Conservation (phyloP, 1,139 yeast species). For the Yamadazyma spencermartinsiae region DNA sequence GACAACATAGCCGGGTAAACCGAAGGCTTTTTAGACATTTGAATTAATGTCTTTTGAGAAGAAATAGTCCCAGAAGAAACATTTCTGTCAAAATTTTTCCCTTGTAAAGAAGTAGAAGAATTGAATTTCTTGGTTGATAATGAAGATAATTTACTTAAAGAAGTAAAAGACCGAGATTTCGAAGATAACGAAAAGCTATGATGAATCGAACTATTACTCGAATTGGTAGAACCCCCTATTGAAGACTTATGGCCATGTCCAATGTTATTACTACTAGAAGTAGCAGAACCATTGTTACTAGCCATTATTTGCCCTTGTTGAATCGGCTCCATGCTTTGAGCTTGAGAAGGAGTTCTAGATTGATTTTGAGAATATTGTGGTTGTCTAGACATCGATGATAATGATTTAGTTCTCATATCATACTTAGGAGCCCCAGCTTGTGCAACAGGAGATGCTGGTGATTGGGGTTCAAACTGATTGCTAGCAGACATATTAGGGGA, state of each 20-base stretch:
- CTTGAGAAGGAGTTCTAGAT: conserved; percentile 1
- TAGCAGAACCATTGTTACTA: conserved; percentile 5
- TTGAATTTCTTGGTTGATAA: conserved; percentile 43
- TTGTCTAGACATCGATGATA: conserved; percentile 22
- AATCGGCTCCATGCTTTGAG: conserved; percentile 13
- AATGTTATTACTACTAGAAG: neutral
- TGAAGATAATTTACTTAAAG: conserved; percentile 43
- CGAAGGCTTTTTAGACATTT: conserved; percentile 52
- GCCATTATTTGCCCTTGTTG: conserved; percentile 19
- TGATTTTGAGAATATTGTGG: conserved; percentile 14
- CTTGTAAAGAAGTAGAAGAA: conserved; percentile 36
- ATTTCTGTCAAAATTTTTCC: conserved; percentile 29
- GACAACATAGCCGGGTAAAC: conserved; percentile 91
- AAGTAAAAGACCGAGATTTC: conserved; percentile 45
- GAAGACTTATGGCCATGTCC: conserved; percentile 6
- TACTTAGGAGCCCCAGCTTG: conserved; percentile 8
- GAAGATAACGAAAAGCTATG: conserved; percentile 44
- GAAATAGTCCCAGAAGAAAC: conserved; percentile 32
- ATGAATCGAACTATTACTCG: conserved; percentile 20
- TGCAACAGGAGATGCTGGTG: conserved; percentile 8
- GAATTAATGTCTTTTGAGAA: conserved; percentile 32
- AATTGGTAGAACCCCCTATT: conserved; percentile 14
- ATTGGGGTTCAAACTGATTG: conserved; percentile 8
- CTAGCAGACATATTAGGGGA: too few relatives aligned
- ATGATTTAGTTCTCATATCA: conserved; percentile 26